Evolutionary conservation across 169 alveolate species (phyloP).

Genomic region (Plasmodium vivax): DNA sequence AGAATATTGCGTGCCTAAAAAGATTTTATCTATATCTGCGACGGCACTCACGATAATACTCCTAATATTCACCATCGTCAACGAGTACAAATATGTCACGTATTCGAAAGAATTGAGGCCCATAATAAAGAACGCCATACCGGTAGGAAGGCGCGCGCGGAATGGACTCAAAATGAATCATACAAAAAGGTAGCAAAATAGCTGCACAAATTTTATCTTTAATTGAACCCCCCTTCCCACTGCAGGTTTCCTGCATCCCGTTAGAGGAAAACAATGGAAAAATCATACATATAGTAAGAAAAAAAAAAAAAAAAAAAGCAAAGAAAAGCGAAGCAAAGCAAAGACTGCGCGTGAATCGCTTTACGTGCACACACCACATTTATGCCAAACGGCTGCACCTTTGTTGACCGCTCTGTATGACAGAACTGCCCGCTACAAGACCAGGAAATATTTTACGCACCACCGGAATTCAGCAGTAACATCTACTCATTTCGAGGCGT

Average conservation of each 20-base stretch:
- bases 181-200: neutral
- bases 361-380: neutral
- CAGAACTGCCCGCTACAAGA: slow-evolving; percentile 82
- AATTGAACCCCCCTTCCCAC: slow-evolving; percentile 5
- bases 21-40: slow-evolving; percentile 69
- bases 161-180: neutral
- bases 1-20: slow-evolving; percentile 56
- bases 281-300: slow-evolving; percentile 63
- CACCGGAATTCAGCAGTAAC: slow-evolving; percentile 84
- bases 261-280: slow-evolving; percentile 71
- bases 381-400: neutral
- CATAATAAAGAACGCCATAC: slow-evolving; percentile 69
- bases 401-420: neutral
- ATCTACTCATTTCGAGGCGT: slow-evolving; percentile 84
- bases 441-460: slow-evolving; percentile 78
- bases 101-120: slow-evolving; percentile 73
- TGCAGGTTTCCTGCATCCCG: slow-evolving; percentile 71
- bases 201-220: neutral
- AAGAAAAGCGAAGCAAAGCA: neutral
- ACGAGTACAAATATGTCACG: slow-evolving; percentile 63
- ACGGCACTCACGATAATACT: slow-evolving; percentile 42
- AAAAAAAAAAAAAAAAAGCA: slow-evolving; percentile 6
- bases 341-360: neutral
- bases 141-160: slow-evolving; percentile 9
- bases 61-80: slow-evolving; percentile 34